Evolutionary conservation across 495 filamentous ascomycete genomes (phyloP), one percentile per base, ranked within the genome.

Genomic region (Friedmanniomyces endolithicus): DNA sequence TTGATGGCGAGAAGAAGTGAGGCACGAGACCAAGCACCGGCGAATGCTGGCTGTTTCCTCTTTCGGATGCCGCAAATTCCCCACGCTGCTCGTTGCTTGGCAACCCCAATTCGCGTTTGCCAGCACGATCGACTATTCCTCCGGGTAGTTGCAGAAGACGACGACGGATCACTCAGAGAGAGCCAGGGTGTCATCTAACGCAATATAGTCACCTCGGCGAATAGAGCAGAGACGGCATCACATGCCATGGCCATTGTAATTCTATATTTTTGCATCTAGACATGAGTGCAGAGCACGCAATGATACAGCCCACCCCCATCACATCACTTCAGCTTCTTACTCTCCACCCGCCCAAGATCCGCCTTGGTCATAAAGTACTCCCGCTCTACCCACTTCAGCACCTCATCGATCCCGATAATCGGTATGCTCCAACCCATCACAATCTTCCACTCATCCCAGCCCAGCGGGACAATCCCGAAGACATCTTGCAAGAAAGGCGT

Each of bases 401-500:
- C 69, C 68, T 98, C 92, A 59, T 98, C 92, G 63, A 98, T 90
- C 53, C 90, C 55, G 86, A 99, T 87, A 41, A 99, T 90, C 43
- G 94, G 94, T 39, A 82, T 78, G 70, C 88, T 94, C 64, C 97
- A 95, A 24, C 77, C 71, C 53, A 96, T 57, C 45, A 99, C 94
- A 3, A 90, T 90, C 70, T 90, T 77, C 94, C 94, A 99, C 70
- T 99, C 94, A 16, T 71, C 77, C 84, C 77, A 82, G 67, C 94
- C 80, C 65, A 99, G 69, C 27, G 94, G 94, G 55, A 94, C 68
- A 61, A 99, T 96, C 7, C 85, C 84, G 74, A 99, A 99, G 34
- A 99, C 72, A 6, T 69, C 71, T 72, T 96, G 92, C 52, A 99
- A 71, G 71, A 94, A 78, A 2, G 94, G 94, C 31, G 83, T 85